A percentile compares a stretch with the other conserved stretches of the same genome.
These are phyloP conservation scores for Fraxinus greggii DNA, from an alignment of 305 asterid species.

Conservation along the genomic window DNA sequence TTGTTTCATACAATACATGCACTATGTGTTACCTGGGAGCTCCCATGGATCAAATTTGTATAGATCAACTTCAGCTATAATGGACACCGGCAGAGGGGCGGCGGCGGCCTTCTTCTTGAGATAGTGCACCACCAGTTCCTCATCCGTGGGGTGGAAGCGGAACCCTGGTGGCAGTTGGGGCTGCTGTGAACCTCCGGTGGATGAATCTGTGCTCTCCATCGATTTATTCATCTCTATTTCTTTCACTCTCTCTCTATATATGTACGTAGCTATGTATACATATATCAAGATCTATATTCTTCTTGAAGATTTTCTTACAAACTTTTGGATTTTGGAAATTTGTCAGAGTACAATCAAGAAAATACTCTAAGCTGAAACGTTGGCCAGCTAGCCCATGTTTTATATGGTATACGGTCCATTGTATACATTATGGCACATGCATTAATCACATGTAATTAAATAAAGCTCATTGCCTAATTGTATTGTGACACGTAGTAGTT, in stretches of 20 bases:
- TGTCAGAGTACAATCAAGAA: conserved; percentile 14
- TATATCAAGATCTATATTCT: background rate
- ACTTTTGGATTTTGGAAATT: conserved; percentile 21
- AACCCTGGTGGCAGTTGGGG: conserved; percentile 83
- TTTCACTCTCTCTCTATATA: background rate
- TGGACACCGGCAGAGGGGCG: conserved; percentile 62
- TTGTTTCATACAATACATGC: background rate
- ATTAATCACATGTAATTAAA: background rate
- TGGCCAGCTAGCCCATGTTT: conserved; percentile 30
- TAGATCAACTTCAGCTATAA: conserved; percentile 81
- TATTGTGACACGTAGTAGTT: background rate
- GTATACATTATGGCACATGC: conserved; percentile 14
- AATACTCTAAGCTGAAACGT: conserved; percentile 20
- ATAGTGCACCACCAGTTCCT: conserved; percentile 77
- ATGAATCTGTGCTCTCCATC: conserved; percentile 85
- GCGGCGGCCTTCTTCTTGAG: conserved; percentile 77
- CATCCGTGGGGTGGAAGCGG: conserved; percentile 89
- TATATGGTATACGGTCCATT: conserved; percentile 42
- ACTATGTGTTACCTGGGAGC: conserved; percentile 51
- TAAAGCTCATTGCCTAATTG: conserved; percentile 4
- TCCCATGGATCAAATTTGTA: conserved; percentile 91
- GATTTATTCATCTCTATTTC: background rate
- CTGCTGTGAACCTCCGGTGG: conserved; percentile 59
- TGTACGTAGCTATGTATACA: background rate
- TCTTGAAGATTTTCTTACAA: background rate